phyloP scores from a whole-genome alignment of 306 rosid genomes.

The Leucaena leucocephala region DNA sequence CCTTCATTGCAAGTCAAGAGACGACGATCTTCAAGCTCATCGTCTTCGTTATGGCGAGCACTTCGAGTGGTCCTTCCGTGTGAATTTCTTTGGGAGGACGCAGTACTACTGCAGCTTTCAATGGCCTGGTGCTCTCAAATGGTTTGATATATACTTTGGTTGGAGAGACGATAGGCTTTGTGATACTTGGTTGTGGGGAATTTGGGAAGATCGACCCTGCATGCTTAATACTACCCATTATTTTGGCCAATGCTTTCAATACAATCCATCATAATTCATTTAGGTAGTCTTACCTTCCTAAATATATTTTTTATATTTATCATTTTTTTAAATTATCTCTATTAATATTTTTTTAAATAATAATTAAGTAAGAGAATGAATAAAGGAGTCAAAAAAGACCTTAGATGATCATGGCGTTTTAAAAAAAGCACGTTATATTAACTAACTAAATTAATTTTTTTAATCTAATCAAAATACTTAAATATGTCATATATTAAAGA shows the following conservation, averaged over 20 bases:
- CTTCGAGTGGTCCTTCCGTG: not conserved
- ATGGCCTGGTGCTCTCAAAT: not conserved
- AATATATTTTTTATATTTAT: too few species aligned
- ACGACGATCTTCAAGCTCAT: not conserved
- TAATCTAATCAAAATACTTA: too few species aligned
- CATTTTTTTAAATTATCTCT: too few species aligned
- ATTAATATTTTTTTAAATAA: too few species aligned
- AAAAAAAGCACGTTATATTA: too few species aligned
- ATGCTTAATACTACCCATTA: not conserved
- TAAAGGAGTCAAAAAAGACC: too few species aligned
- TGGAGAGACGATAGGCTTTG: not conserved
- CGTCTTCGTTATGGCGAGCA: not conserved
- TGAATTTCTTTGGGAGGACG: not conserved
- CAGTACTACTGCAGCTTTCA: not conserved
- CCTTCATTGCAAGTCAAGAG: not conserved
- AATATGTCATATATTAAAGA: too few species aligned
- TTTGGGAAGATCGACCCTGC: not conserved
- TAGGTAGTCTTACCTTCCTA: too few species aligned
- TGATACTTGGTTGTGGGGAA: not conserved
- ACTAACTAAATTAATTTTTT: too few species aligned
- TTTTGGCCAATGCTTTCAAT: not conserved
- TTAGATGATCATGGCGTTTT: too few species aligned
- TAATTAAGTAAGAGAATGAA: too few species aligned
- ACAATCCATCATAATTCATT: not conserved
- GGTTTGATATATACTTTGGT: constrained; percentile 4